These are phyloP conservation scores for Cyclocybe aegerita DNA, from an alignment of 768 basidiomycete species.

Conservation along the genomic window DNA sequence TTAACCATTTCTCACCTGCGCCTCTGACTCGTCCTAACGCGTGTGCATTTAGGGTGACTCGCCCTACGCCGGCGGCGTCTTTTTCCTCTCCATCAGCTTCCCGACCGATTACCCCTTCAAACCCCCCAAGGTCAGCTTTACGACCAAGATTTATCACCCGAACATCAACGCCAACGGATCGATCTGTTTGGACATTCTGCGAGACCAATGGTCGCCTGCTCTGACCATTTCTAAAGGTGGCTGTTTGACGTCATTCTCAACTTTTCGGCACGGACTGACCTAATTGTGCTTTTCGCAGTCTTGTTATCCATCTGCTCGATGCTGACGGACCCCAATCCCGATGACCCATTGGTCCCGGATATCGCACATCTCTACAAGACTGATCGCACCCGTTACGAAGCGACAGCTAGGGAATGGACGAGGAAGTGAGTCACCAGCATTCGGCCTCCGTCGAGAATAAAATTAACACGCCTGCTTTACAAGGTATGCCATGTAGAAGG, in stretches of 20 bases:
- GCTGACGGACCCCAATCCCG: conserved; percentile 99
- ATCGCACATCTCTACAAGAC: conserved; percentile 99
- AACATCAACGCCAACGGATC: conserved; percentile 99
- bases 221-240: conserved; percentile 98
- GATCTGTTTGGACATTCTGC: conserved; percentile 96
- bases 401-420: conserved; percentile 99
- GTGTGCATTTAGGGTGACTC: conserved; percentile 77
- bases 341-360: conserved; percentile 98
- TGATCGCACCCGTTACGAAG: conserved; percentile 94
- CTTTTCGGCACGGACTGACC: conserved; percentile 2
- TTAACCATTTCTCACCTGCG: conserved; percentile 1
- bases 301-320: conserved; percentile 98
- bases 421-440: conserved; percentile 72
- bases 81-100: conserved; percentile 94
- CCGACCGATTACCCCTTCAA: conserved; percentile 99
- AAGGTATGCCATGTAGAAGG: conserved; percentile 55
- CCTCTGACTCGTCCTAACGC: conserved; percentile 24
- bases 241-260: conserved; percentile 15
- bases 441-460: background rate
- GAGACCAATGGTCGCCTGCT: conserved; percentile 99
- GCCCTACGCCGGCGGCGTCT: conserved; percentile 98
- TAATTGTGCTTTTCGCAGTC: conserved; percentile 45
- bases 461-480: conserved; percentile 3
- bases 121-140: conserved; percentile 99
- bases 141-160: conserved; percentile 99